These are phyloP conservation scores for Bryoglossum gracile DNA, from an alignment of 495 filamentous ascomycete genomes.

Conservation along the genomic window DNA sequence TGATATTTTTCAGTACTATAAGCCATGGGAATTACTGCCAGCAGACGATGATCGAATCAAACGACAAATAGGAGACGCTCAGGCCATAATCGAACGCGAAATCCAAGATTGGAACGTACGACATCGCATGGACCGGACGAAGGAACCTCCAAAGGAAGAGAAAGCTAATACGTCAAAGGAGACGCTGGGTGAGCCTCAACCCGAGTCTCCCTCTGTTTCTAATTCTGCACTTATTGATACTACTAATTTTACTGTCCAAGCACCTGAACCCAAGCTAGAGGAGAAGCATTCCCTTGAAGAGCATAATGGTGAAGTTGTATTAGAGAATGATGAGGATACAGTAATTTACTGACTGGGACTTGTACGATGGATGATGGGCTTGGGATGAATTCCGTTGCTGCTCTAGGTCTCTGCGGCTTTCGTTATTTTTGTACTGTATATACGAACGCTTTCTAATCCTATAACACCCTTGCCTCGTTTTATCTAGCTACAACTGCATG, in stretches of 20 bases:
- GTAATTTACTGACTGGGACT: slow-evolving; percentile 63
- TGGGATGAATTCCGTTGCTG: neutral
- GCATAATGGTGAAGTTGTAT: slow-evolving; percentile 60
- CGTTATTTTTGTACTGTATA: too few relatives aligned
- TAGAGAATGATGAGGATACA: slow-evolving; percentile 74
- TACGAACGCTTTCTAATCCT: too few relatives aligned
- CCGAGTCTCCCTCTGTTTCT: slow-evolving; percentile 37
- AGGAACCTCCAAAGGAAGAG: slow-evolving; percentile 15
- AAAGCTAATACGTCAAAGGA: slow-evolving; percentile 16
- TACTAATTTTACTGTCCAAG: slow-evolving; percentile 31
- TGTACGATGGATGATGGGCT: neutral
- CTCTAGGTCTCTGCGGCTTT: too few relatives aligned
- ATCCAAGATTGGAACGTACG: slow-evolving; percentile 32
- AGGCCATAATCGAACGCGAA: slow-evolving; percentile 40
- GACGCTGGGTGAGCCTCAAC: slow-evolving; percentile 41
- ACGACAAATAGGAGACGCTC: slow-evolving; percentile 37
- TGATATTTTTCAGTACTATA: slow-evolving; percentile 64
- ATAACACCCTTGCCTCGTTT: too few relatives aligned
- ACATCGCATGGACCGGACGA: too few relatives aligned
- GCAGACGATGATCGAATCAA: slow-evolving; percentile 41
- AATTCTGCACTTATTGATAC: slow-evolving; percentile 33
- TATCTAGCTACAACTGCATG: too few relatives aligned
- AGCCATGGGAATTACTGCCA: slow-evolving; percentile 69
- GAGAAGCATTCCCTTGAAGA: slow-evolving; percentile 38
- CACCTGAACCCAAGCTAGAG: slow-evolving; percentile 16